Percentiles rank a stretch among this genome's conserved stretches.
phyloP scores from a whole-genome alignment of 2,329 filamentous ascomycete species.

The Arthrobotrys sinensis region DNA sequence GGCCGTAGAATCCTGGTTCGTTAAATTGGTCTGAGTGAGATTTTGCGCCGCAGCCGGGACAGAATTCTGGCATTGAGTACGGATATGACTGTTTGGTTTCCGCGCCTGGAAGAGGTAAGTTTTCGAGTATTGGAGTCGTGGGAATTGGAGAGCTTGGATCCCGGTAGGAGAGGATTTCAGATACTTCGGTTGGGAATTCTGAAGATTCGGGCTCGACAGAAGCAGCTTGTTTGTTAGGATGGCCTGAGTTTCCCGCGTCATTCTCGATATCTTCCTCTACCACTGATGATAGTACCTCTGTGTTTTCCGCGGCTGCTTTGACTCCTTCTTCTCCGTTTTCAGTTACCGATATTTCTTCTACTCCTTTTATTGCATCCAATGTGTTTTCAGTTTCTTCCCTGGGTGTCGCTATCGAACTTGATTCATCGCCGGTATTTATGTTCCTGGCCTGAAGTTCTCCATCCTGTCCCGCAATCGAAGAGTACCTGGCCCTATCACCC shows the following conservation, averaged over 20 bases:
- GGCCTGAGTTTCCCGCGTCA: not conserved
- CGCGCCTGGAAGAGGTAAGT: constrained; percentile 29
- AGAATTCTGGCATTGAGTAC: constrained; percentile 72
- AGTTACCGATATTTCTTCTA: not conserved
- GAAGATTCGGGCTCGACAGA: not conserved
- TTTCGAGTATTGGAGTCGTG: constrained; percentile 11
- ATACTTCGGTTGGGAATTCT: not conserved
- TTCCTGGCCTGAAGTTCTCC: not conserved
- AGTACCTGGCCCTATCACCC: not conserved
- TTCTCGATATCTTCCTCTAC: not conserved
- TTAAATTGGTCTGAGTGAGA: constrained; percentile 72
- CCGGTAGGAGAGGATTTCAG: constrained; percentile 40
- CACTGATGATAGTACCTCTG: not conserved
- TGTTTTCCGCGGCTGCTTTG: not conserved
- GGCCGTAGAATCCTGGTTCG: constrained; percentile 73
- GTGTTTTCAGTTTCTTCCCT: not conserved
- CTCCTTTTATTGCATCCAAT: not conserved
- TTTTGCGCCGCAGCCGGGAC: constrained; percentile 77
- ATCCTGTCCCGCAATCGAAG: constrained; percentile 12
- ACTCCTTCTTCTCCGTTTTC: no score
- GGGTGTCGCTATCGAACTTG: not conserved
- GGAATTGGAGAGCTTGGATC: constrained; percentile 40
- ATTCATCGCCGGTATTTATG: not conserved
- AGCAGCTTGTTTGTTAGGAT: constrained; percentile 8
- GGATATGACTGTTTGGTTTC: constrained; percentile 4